Conservation (phyloP, 805 yeast genomes). For the Hanseniaspora vineae region DNA sequence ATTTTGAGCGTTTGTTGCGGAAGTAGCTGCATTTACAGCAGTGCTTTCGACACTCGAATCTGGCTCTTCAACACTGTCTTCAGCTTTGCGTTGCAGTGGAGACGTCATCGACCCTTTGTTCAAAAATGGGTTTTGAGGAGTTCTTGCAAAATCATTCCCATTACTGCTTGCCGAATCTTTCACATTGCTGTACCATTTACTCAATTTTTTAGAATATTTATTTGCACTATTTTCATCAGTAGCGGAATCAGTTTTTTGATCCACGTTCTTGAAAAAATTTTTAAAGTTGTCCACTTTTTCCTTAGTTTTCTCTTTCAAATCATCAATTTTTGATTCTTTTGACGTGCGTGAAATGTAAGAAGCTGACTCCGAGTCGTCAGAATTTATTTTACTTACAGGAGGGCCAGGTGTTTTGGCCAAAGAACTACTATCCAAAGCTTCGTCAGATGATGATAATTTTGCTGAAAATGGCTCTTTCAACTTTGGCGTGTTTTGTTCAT, state of each 20-base stretch:
- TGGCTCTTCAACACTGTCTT: too few relatives aligned
- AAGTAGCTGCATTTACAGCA: neutral
- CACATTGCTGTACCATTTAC: constrained; percentile 55
- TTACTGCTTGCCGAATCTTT: constrained; percentile 12
- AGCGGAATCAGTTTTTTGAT: constrained; percentile 5
- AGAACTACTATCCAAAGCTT: too few relatives aligned
- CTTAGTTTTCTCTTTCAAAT: neutral
- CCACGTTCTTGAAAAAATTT: neutral
- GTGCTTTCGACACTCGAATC: neutral
- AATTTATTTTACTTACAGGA: too few relatives aligned
- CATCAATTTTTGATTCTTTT: neutral
- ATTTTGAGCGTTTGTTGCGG: neutral
- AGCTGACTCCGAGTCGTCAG: neutral
- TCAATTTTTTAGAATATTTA: constrained; percentile 39
- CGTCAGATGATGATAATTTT: too few relatives aligned
- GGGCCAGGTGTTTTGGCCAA: too few relatives aligned
- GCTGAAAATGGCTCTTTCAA: too few relatives aligned
- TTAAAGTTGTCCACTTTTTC: constrained; percentile 4
- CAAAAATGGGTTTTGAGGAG: too few relatives aligned
- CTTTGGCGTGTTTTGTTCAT: too few relatives aligned
- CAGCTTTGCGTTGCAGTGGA: too few relatives aligned
- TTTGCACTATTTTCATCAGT: constrained; percentile 21
- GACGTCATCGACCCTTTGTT: too few relatives aligned
- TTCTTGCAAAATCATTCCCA: too few relatives aligned
- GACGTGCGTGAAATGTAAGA: neutral